phyloP scores from a whole-genome alignment of 208 protist species.

The Wallacemonas sp. region DNA sequence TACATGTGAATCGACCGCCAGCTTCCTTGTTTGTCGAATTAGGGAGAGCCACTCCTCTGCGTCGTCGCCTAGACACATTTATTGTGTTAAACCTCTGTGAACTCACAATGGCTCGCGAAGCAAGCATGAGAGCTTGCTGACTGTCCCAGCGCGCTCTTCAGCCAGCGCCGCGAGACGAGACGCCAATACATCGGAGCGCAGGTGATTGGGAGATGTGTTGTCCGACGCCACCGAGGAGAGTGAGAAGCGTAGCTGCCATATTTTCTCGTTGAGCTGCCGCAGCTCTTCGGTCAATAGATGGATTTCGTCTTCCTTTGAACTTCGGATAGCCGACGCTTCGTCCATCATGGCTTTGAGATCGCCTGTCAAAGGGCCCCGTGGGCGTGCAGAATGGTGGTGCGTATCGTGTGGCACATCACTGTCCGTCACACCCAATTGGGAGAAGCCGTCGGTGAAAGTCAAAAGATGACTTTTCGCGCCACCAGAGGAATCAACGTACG shows the following conservation, averaged over 20 bases:
- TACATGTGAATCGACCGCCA: too few species aligned
- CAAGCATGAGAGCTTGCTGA: slow-evolving; percentile 50
- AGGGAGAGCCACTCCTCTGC: too few species aligned
- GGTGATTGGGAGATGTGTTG: background rate
- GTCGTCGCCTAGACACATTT: too few species aligned
- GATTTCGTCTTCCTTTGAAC: slow-evolving; percentile 63
- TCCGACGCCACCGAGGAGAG: slow-evolving; percentile 2
- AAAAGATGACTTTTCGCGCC: too few species aligned
- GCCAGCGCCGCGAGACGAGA: slow-evolving; percentile 27
- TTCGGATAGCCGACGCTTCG: slow-evolving; percentile 53
- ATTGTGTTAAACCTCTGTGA: too few species aligned
- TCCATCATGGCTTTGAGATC: slow-evolving; percentile 56
- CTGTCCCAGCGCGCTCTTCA: slow-evolving; percentile 37
- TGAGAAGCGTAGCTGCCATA: slow-evolving; percentile 72
- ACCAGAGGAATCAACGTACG: background rate
- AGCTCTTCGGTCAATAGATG: slow-evolving; percentile 71
- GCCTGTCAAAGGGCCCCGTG: slow-evolving; percentile 18
- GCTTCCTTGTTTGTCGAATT: too few species aligned
- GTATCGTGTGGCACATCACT: too few species aligned
- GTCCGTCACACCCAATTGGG: too few species aligned
- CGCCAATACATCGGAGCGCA: background rate
- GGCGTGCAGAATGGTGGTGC: background rate
- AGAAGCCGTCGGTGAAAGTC: too few species aligned
- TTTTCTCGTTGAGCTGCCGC: slow-evolving; percentile 68
- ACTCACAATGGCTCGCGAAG: slow-evolving; percentile 22